Conservation (phyloP, 768 basidiomycete species). For the Crucibulum laeve region DNA sequence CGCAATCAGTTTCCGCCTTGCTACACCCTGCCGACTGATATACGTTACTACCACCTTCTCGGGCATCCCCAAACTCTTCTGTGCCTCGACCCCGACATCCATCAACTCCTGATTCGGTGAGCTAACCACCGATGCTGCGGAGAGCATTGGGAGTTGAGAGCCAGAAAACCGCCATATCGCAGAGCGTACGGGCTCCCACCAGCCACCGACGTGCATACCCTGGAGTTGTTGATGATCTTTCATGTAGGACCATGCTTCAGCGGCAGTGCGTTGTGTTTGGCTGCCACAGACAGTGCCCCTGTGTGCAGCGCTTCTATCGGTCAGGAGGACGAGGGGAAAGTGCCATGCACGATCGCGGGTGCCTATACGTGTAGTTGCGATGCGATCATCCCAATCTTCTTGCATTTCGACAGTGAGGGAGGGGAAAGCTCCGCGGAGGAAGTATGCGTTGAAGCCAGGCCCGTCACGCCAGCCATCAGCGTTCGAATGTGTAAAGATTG, state of each 20-base stretch:
- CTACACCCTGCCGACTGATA: constrained; percentile 59
- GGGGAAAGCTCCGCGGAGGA: constrained; percentile 73
- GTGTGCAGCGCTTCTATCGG: constrained; percentile 76
- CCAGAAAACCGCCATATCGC: constrained; percentile 69
- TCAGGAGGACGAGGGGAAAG: constrained; percentile 64
- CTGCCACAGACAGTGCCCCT: constrained; percentile 60
- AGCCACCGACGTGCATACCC: constrained; percentile 45
- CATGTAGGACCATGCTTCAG: constrained; percentile 61
- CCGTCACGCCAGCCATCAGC: constrained; percentile 68
- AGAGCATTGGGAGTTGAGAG: no score
- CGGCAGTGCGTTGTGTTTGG: constrained; percentile 67
- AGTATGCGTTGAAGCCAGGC: constrained; percentile 74
- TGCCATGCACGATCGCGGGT: constrained; percentile 53
- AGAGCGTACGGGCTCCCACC: constrained; percentile 77
- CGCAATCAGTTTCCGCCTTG: constrained; percentile 43
- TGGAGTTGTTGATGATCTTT: constrained; percentile 23
- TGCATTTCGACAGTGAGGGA: constrained; percentile 62
- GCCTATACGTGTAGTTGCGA: constrained; percentile 20
- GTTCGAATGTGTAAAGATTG: constrained; percentile 64
- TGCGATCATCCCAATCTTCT: constrained; percentile 70
- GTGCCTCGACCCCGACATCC: constrained; percentile 15
- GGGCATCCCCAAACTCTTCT: constrained; percentile 33
- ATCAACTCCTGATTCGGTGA: constrained; percentile 2
- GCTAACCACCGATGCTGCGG: constrained; percentile 17
- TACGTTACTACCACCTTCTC: constrained; percentile 65